phyloP scores from a whole-genome alignment of 192 early-diverging fungal genomes.

The Backusella mclennaniae region DNA sequence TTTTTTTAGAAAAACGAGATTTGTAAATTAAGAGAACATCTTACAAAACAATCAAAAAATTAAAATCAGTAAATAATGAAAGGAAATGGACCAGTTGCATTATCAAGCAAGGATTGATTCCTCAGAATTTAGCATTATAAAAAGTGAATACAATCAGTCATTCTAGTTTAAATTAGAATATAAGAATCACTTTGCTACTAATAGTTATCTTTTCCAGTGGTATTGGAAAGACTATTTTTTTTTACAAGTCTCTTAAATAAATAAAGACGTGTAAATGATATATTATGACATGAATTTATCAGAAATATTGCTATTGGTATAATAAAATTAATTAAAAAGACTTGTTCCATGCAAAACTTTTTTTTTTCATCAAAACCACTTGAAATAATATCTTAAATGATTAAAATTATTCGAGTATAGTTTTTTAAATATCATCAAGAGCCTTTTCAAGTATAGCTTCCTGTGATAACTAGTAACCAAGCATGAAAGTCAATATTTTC shows the following conservation, averaged over 20 bases:
- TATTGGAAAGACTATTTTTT: too few species aligned
- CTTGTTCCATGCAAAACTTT: too few species aligned
- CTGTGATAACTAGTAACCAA: background rate
- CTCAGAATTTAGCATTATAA: background rate
- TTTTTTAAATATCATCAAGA: background rate
- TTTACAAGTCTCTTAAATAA: background rate
- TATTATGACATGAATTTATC: too few species aligned
- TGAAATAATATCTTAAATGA: background rate
- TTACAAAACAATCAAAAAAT: background rate
- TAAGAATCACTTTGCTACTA: background rate
- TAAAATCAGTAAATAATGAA: slow-evolving; percentile 3
- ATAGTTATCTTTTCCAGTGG: too few species aligned
- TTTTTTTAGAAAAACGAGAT: background rate
- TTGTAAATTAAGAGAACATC: background rate
- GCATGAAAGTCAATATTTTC: background rate
- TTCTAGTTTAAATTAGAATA: background rate
- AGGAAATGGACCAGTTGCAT: background rate
- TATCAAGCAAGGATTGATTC: background rate
- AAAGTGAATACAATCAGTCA: background rate
- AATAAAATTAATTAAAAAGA: too few species aligned
- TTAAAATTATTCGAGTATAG: background rate
- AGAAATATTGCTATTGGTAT: too few species aligned
- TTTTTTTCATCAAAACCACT: too few species aligned
- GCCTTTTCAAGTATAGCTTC: background rate
- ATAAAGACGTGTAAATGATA: too few species aligned